Percentiles rank a stretch among this genome's conserved stretches.
These are phyloP conservation scores for Piper betle DNA, from an alignment of 164 flowering plant genomes.

Conservation along the genomic window DNA sequence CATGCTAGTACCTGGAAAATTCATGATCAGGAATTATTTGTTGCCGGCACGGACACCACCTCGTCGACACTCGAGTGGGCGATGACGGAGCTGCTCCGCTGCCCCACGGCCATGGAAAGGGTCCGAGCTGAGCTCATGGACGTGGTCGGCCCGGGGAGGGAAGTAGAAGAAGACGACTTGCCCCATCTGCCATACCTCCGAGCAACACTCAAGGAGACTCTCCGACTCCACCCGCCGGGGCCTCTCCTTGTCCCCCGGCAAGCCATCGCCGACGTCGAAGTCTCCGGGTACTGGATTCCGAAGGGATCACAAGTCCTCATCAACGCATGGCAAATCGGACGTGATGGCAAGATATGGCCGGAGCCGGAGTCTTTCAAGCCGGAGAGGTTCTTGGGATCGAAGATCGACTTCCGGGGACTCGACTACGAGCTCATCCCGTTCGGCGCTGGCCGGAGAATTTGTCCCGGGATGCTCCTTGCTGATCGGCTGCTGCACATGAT, in stretches of 20 bases:
- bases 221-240: conserved; percentile 10
- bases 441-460: conserved; percentile 49
- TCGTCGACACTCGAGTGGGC: conserved; percentile 59
- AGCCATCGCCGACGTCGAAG: conserved; percentile 22
- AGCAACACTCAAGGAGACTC: conserved; percentile 42
- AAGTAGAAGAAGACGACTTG: conserved; percentile 30
- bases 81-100: conserved; percentile 42
- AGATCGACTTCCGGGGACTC: conserved; percentile 32
- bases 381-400: conserved; percentile 36
- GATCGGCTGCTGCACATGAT: conserved; percentile 23
- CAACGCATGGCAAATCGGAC: conserved; percentile 50
- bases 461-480: conserved; percentile 42
- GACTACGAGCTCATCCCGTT: conserved; percentile 37
- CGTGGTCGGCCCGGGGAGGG: conserved; percentile 2
- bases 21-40: conserved; percentile 15
- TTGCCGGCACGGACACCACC: conserved; percentile 49
- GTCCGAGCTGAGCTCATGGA: conserved; percentile 29
- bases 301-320: conserved; percentile 37
- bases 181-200: conserved; percentile 34
- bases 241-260: conserved; percentile 44
- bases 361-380: conserved; percentile 38
- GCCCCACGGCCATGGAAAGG: conserved; percentile 24
- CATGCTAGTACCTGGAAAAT: no score
- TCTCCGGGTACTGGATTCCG: conserved; percentile 40
- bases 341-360: conserved; percentile 42